Conservation (phyloP, 768 basidiomycete genomes). For the Phallus indusiatus region DNA sequence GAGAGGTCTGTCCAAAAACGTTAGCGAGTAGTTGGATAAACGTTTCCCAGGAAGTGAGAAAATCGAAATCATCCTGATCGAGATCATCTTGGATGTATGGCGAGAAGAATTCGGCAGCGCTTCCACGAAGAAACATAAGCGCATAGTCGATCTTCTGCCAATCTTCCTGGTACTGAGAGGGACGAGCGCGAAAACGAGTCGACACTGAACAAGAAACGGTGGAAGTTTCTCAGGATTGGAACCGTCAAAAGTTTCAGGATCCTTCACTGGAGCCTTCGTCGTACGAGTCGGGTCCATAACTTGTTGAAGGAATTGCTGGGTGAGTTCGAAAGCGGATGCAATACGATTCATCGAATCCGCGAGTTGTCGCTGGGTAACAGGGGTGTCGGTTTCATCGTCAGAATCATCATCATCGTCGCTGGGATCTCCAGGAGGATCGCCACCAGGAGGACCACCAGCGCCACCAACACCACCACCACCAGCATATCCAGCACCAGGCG, state of each 20-base stretch:
- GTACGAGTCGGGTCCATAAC: background rate
- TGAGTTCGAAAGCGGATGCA: no score
- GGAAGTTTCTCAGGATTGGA: background rate
- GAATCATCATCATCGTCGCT: no score
- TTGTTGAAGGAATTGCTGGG: no score
- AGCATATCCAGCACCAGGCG: no score
- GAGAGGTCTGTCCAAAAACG: background rate
- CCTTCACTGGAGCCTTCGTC: background rate
- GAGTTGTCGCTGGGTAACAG: no score
- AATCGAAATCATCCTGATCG: background rate
- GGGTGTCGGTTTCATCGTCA: no score
- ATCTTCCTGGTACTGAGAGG: background rate
- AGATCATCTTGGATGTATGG: background rate
- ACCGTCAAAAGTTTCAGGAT: background rate
- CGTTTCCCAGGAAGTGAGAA: no score
- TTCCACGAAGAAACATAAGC: background rate
- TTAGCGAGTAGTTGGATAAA: background rate
- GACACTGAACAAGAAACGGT: background rate
- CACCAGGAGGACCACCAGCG: no score
- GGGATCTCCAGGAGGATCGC: no score
- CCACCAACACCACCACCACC: no score
- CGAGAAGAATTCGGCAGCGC: background rate
- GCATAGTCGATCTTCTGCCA: background rate
- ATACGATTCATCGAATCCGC: no score
- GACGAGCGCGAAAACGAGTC: background rate